Base-by-base conservation (phyloP, 192 early-diverging fungal genomes). In the Coemansia sp. region DNA sequence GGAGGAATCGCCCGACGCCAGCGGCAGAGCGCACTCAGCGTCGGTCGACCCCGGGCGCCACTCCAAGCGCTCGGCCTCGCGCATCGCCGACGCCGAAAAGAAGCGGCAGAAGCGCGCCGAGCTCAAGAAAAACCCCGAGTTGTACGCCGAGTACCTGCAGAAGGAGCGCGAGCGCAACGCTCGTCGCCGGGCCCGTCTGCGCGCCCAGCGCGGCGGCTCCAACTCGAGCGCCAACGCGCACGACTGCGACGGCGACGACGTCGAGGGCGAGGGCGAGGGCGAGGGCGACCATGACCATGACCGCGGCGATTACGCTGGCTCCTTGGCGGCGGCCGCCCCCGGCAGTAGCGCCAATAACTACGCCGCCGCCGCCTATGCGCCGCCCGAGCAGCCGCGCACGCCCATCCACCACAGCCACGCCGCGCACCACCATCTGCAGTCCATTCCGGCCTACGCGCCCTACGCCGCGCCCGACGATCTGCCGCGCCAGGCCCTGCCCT, bases 121-220 rank as follows among this genome's bases (percentile, higher is more conserved):
- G 55, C 70, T 78, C 58, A 78, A 78, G 67, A 72, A 78, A 62
- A 69, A 78, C 60, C 75, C 75, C 6, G 70, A 55, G 19, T 63
- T 73, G 22, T 78, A 78, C 60, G 70, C 75, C 49, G 75, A 78
- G 70, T 78, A 78, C 54, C 67, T 78, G 51, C 75, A 78, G 64
- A 72, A 72, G 63, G 75, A 78, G 71, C 70, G 75, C 53, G 75
- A 78, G 67, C 69, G 75, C 69, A 78, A 78, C 58, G 75, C 75
- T 49, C 67, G 75, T 58, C 69, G 75, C 66, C 58, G 75, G 16
- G 75, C 70, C 29, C 70, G 75, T 45, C 63, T 78, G 69, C 70
- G 75, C 23, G 75, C 69, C 56, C 69, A 78, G 64, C 65, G 71
- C 51, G 70, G 67, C 66, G 69, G 69, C 68, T 75, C 72, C 58